Base-by-base conservation (phyloP, 139 green algal species). In the Tetratostichococcus sp. region DNA sequence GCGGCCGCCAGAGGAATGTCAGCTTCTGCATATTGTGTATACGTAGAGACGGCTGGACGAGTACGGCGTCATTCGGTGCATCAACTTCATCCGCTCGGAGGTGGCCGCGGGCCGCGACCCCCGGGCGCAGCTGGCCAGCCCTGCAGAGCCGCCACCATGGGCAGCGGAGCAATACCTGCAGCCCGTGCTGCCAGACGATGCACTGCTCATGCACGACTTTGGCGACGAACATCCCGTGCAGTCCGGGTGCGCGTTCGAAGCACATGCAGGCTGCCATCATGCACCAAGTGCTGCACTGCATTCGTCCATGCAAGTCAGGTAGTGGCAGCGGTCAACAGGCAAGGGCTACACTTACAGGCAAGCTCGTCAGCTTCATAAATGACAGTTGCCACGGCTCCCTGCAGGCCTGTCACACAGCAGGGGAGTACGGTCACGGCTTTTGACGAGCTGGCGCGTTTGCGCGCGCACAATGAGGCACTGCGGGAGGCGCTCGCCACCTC, bases 151-250 rank as follows among this genome's bases (percentile, higher is more conserved):
- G 57, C 26, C 70, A 19, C 80, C 87, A 31, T 92, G 85, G 86
- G 32, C 65, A 2, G 85, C 84, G 34, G 93, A 97, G 31, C 59
- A 42, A 1, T 91, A 76, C 67, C 79, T 96, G 11, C 72, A 78
- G 25, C 91, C 94, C 1, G 81, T 83, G 0, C 67, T 94, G 58
- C 39, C 70, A 30, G 86, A 95, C 4, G 94, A 98, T 68, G 77
- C 84, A 0, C 79, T 98, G 67, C 77, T 97, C 22, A 88, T 86
- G 21, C 84, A 93, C 33, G 90, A 95, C 75, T 97, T 88, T 74
- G 83, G 87, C 30, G 85, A 74, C 22, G 77, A 82, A 3, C 66
- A 67, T 30, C 43, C 69, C 43, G 33, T n/a, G 67, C 43, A 25
- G 72, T 71, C 23, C 22, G 23, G 33, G 14, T 65, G 34, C 22